Base-by-base conservation (phyloP, 1,284 basidiomycete genomes). In the Ustilago curta region DNA sequence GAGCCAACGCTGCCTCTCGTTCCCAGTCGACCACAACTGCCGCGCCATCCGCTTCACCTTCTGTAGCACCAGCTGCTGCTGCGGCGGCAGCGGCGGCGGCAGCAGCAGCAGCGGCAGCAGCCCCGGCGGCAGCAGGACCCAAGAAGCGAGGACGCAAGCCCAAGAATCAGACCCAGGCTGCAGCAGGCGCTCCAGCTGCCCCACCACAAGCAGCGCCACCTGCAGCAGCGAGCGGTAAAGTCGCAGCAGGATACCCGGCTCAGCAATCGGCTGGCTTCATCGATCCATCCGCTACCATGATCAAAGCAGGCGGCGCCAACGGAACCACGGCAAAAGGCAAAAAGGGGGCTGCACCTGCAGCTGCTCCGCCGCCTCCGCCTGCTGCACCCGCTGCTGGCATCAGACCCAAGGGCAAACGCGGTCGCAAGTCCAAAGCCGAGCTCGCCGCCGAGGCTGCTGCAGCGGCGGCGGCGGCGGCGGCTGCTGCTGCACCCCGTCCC, bases 61-160 rank as follows among this genome's bases (percentile, higher is more conserved):
- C 52, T 9, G 54, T 57, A 11, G 54, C 54, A 5, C 54, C 54
- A 39, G 44, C 54, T 16, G 44, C 54, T 48, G 32, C 54, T 8
- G 44, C 54, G n/a, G 60, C 56, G 23, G 60, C 56, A 4, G 35
- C 48, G 4, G 51, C 51, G 39, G 27, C n/a, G 14, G 19, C 52
- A 18, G 52, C 63, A n/a, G 37, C 67, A 2, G 35, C 49, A n/a
- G 12, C 54, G 6, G 49, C 56, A n/a, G 42, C 43, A 6, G 47
- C 45, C 8, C 29, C 52, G 11, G 40, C 69, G 12, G 55, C 59
- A 4, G 39, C 37, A 8, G 63, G 31, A 18, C 62, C 69, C 35
- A 72, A 72, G 63, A 72, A 72, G 57, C 63, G 64, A 21, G 70
- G 70, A 50, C 63, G 70, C 21, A 66, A 66, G 39, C 62, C 70